Base-by-base conservation (phyloP, 306 rosid species). In the Acacia melanoxylon region DNA sequence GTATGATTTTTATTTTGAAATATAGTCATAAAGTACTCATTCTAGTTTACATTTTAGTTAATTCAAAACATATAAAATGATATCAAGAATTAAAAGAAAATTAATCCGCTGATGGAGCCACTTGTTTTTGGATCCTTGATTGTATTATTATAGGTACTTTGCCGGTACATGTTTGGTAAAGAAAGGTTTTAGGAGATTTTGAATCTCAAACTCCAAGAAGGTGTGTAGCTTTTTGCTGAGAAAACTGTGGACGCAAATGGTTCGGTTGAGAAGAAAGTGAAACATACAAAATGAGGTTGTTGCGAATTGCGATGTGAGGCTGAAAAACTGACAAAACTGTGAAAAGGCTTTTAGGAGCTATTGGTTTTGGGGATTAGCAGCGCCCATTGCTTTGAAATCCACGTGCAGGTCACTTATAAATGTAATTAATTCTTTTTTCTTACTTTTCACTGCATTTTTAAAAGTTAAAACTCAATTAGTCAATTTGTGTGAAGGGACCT, bases 371-470 rank as follows among this genome's bases (percentile, higher is more conserved):
- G 25, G 24, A 14, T 11, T 37, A 31, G 25, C 56, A 54, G 49
- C 68, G 83, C 86, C 86, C 81, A 79, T 68, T 56, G 86, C 62
- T 75, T 84, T 17, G 27, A 6, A 83, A 74, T 79, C 86, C 33
- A 54, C 44, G 81, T 15, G 74, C 83, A 19, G 1, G 6, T 52
- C 59, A 52, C 59, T 19, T 52, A 9, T 52, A 1, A 17, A 13
- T 4, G 13, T 46, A 35, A 4, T 35, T 35, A 5, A 5, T 31
- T 31, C 31, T 29, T 29, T 29, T 29, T 29, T 29, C 2, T 29
- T 29, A 2, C 2, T 29, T 2, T 29, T 29, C 31, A 29, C 31
- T 1, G 1, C 2, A 29, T 29, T 29, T 1, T 1, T 29, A 29
- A 29, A 31, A 3, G 35, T 3, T 31, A 31, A 31, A 31, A 31